Evolutionary conservation across 305 asterid genomes (phyloP).

Genomic region (Plantago lanceolata): DNA sequence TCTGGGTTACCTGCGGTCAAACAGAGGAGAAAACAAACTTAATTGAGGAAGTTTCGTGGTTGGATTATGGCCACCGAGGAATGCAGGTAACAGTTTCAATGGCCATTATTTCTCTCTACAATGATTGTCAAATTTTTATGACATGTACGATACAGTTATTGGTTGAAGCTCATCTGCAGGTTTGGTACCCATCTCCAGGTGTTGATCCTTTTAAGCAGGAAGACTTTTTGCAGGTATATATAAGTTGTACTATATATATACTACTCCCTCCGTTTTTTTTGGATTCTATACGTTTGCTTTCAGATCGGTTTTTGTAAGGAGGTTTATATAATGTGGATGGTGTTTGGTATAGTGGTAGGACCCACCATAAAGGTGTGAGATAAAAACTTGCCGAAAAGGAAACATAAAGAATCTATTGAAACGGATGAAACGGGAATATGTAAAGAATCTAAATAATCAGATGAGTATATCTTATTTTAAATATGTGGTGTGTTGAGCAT

Average conservation of each 20-base stretch:
- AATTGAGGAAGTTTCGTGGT: conserved; percentile 98
- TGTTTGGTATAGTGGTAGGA: too few relatives aligned
- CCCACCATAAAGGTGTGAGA: too few relatives aligned
- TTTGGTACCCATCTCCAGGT: conserved; percentile 99
- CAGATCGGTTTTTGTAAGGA: too few relatives aligned
- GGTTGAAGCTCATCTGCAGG: conserved; percentile 66
- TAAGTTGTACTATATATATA: conserved; percentile 7
- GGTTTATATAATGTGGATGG: too few relatives aligned
- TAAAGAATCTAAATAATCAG: too few relatives aligned
- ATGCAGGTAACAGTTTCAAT: conserved; percentile 79
- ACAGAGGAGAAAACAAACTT: conserved; percentile 87
- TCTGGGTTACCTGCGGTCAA: conserved; percentile 98
- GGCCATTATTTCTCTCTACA: conserved; percentile 20
- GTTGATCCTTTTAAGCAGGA: conserved; percentile 92
- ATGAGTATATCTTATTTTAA: neutral
- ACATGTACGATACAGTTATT: conserved; percentile 38
- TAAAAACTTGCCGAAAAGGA: too few relatives aligned
- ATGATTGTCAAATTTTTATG: conserved; percentile 25
- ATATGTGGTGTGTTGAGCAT: neutral
- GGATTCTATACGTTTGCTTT: too few relatives aligned
- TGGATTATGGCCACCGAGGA: conserved; percentile 97
- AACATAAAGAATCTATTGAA: too few relatives aligned
- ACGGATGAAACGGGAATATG: too few relatives aligned
- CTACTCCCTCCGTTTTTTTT: too few relatives aligned
- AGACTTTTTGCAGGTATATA: conserved; percentile 89